Conservation (phyloP, 1,139 yeast species). For the Scheffersomyces cryptocercus region DNA sequence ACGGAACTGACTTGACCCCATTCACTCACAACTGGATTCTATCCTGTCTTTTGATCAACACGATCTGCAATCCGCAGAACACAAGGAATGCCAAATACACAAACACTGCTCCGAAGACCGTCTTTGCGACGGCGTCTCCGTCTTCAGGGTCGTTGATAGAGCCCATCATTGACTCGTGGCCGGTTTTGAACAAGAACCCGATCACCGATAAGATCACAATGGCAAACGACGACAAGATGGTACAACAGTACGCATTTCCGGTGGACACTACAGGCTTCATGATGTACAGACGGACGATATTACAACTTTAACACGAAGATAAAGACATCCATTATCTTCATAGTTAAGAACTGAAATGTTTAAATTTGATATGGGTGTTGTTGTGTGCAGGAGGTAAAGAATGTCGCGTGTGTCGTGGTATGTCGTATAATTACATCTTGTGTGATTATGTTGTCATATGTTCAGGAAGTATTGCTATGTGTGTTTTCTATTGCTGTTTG, state of each 20-base stretch:
- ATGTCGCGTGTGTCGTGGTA: no score
- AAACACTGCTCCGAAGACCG: constrained; percentile 85
- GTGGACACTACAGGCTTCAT: constrained; percentile 40
- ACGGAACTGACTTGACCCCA: no score
- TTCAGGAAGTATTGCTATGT: no score
- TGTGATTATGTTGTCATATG: no score
- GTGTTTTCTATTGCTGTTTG: no score
- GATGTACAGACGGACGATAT: no score
- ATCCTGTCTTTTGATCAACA: constrained; percentile 59
- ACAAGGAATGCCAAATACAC: constrained; percentile 78
- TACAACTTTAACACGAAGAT: no score
- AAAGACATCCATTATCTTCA: no score
- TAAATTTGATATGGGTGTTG: no score
- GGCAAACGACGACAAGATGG: constrained; percentile 88
- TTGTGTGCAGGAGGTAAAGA: no score
- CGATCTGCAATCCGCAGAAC: constrained; percentile 87
- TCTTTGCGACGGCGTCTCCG: constrained; percentile 90
- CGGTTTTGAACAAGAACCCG: constrained; percentile 75
- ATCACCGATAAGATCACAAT: constrained; percentile 81
- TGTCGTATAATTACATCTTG: no score
- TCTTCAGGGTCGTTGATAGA: constrained; percentile 87
- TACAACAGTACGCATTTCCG: constrained; percentile 93
- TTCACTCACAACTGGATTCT: constrained; percentile 43
- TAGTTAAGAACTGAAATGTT: no score
- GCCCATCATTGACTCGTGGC: constrained; percentile 92